Evolutionary conservation across 768 basidiomycete species (phyloP), one percentile per base, ranked within the genome.

Genomic region (Coprinopsis strossmayeri): DNA sequence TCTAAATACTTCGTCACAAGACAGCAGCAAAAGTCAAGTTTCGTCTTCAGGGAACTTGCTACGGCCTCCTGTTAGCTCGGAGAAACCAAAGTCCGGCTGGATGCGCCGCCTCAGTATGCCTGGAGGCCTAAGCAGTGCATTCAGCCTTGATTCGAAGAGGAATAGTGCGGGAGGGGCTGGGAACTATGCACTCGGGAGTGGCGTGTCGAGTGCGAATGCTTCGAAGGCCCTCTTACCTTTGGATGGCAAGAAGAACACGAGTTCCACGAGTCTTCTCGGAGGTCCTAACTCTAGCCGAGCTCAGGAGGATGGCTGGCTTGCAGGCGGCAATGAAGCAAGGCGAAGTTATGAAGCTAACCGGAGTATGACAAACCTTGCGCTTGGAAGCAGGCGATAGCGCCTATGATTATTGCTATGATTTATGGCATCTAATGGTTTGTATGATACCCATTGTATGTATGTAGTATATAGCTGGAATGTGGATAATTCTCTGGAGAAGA

Each of bases 41-140:
- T n/a, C n/a, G n/a, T 43, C 52, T 38, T 46, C 26, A n/a, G 47
- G 50, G 7, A 54, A 48, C 21, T 45, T 48, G 9, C 53, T 53
- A 27, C 57, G 51, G n/a, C 49, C 25, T 61, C 46, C 49, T 18
- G 38, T 46, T 40, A 49, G 56, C 40, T 59, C 74, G 35, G 76
- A 80, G 46, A 82, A 82, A 55, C 70, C 79, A 7, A 84, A 76
- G 49, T 58, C 60, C 7, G 77, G 84, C 0, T 89, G 87, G 87
- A 85, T 89, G 53, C 69, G 86, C 18, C 69, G 86, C 47, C 60
- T 90, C 50, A 89, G 87, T 55, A 86, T 89, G 83, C 86, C 86
- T 1, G 77, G 50, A 13, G 45, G 42, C 3, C 35, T 77, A 2
- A 70, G 70, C 35, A 71, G 72, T 39, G 77, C 80, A 28, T 81